These are phyloP conservation scores for Diutina pseudorugosa DNA, from an alignment of 1,139 yeast species.

Conservation along the genomic window DNA sequence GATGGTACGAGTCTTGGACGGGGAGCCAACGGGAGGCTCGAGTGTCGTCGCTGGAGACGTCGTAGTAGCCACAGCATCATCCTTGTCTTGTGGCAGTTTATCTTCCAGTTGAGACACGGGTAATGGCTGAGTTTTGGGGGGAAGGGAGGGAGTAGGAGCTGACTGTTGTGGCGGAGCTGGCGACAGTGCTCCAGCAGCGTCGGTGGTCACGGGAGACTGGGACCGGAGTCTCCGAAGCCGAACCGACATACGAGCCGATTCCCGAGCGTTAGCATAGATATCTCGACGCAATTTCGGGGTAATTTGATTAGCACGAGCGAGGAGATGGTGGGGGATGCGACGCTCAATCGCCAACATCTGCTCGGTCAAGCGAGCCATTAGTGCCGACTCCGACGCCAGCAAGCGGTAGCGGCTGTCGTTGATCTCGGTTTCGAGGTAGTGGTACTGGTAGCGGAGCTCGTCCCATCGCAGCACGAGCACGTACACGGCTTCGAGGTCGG, in stretches of 20 bases:
- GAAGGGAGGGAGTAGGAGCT: too few relatives aligned
- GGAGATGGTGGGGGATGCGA: background rate
- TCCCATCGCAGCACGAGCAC: background rate
- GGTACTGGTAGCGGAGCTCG: slow-evolving; percentile 1
- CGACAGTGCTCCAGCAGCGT: too few relatives aligned
- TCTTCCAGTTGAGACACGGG: too few relatives aligned
- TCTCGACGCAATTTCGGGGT: background rate
- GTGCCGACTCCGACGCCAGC: background rate
- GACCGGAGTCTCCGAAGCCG: background rate
- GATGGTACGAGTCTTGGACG: too few relatives aligned
- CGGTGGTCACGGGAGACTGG: too few relatives aligned
- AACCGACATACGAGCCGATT: background rate
- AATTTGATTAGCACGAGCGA: background rate
- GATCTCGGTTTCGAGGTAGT: background rate
- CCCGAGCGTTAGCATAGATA: background rate
- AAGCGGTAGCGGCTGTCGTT: background rate
- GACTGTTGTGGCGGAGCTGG: too few relatives aligned
- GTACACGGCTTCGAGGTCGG: background rate
- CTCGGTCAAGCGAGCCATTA: background rate
- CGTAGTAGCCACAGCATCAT: too few relatives aligned
- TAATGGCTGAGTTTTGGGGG: too few relatives aligned
- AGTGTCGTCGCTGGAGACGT: too few relatives aligned
- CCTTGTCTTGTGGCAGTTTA: too few relatives aligned
- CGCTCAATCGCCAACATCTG: background rate
- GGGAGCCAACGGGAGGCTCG: too few relatives aligned